Conservation (phyloP, 805 yeast genomes). For the Metschnikowia kunwiensis region DNA sequence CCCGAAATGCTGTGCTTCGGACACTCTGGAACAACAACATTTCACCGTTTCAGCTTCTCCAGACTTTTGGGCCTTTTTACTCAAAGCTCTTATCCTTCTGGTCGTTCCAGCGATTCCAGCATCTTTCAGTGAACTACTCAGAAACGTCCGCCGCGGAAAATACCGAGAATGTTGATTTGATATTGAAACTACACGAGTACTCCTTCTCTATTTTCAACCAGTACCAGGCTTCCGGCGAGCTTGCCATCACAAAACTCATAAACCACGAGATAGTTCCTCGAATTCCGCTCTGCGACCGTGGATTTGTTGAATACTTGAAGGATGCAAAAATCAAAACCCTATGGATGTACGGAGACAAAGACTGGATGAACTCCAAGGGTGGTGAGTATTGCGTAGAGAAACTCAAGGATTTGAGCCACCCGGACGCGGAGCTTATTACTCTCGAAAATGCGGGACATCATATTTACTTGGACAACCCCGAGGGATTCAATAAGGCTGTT, state of each 20-base stretch:
- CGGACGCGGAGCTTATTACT: slow-evolving; percentile 19
- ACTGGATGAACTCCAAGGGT: slow-evolving; percentile 43
- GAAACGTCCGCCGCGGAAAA: not conserved
- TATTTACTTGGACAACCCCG: slow-evolving; percentile 40
- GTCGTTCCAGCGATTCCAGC: slow-evolving; percentile 39
- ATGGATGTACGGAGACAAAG: slow-evolving; percentile 43
- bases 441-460: slow-evolving; percentile 42
- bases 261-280: slow-evolving; percentile 39
- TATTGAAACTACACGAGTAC: slow-evolving; percentile 38
- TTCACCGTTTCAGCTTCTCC: slow-evolving; percentile 40
- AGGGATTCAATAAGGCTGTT: slow-evolving; percentile 25
- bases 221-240: slow-evolving; percentile 42
- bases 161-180: slow-evolving; percentile 19
- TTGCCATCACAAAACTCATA: slow-evolving; percentile 41
- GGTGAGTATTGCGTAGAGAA: slow-evolving; percentile 33
- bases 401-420: slow-evolving; percentile 18
- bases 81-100: slow-evolving; percentile 40
- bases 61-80: slow-evolving; percentile 38
- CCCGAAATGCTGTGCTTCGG: slow-evolving; percentile 28
- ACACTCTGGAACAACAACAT: slow-evolving; percentile 38
- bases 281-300: slow-evolving; percentile 41
- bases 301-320: slow-evolving; percentile 27
- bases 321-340: slow-evolving; percentile 23
- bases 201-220: slow-evolving; percentile 43
- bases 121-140: slow-evolving; percentile 22